Evolutionary conservation across 2,329 filamentous ascomycete genomes (phyloP).

Genomic region (Aspergillus neoniger): DNA sequence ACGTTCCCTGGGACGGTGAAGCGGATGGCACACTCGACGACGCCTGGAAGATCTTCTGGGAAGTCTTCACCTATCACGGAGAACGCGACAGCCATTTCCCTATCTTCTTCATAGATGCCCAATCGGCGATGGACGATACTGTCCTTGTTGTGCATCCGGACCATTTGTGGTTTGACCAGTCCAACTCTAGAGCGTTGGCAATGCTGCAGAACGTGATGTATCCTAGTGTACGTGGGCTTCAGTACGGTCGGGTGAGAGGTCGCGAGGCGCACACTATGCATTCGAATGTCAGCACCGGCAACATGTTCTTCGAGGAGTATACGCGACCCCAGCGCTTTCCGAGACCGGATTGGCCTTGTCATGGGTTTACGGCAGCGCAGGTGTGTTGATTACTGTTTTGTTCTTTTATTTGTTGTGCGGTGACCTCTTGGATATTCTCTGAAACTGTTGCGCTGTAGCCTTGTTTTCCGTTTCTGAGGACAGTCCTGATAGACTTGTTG

Average conservation of each 20-base stretch:
- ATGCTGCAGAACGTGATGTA: not conserved
- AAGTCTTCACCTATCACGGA: not conserved
- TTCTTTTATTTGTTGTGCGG: too few relatives aligned
- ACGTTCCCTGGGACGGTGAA: not conserved
- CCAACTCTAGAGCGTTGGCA: not conserved
- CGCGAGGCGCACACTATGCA: not conserved
- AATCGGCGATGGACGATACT: not conserved
- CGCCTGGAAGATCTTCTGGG: constrained; percentile 6
- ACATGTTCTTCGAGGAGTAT: too few relatives aligned
- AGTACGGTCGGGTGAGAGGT: not conserved
- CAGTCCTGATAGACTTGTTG: too few relatives aligned
- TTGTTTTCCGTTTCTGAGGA: too few relatives aligned
- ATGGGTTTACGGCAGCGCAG: too few relatives aligned
- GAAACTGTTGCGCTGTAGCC: too few relatives aligned
- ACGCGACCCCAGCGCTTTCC: not conserved
- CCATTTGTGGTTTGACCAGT: not conserved
- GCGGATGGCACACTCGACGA: constrained; percentile 2
- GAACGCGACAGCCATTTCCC: not conserved
- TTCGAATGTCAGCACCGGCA: not conserved
- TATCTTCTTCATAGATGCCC: not conserved
- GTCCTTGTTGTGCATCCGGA: not conserved
- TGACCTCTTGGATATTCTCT: too few relatives aligned
- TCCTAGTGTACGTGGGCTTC: not conserved
- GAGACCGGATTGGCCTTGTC: constrained; percentile 1
- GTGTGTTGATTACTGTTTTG: too few relatives aligned